Evolutionary conservation across 1,139 yeast species (phyloP).

Genomic region (Spathaspora jeffriesii): DNA sequence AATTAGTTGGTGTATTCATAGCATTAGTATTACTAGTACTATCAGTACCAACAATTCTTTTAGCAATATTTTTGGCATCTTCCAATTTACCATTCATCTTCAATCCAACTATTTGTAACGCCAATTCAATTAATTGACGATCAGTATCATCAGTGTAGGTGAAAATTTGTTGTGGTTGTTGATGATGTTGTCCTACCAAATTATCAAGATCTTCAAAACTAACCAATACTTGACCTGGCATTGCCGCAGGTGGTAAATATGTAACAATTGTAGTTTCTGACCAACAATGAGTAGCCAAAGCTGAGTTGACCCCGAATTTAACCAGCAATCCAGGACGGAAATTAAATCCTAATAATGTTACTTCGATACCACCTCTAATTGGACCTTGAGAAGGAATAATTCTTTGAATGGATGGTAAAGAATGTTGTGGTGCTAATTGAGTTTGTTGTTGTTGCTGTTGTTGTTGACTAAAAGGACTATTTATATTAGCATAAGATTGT

Average conservation of each 20-base stretch:
- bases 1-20: constrained; percentile 10
- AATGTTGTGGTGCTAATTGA: constrained; percentile 10
- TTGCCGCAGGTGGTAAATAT: constrained; percentile 85
- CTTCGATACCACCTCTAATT: constrained; percentile 92
- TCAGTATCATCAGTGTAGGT: constrained; percentile 94
- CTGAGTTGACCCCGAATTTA: constrained; percentile 81
- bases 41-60: constrained; percentile 74
- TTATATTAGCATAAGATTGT: constrained; percentile 6
- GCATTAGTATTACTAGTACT: constrained; percentile 13
- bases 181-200: constrained; percentile 21
- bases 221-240: constrained; percentile 90
- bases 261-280: constrained; percentile 93
- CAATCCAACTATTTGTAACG: constrained; percentile 90
- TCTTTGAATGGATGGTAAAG: constrained; percentile 66
- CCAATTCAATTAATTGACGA: constrained; percentile 87
- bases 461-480: constrained; percentile 7
- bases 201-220: constrained; percentile 58
- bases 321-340: constrained; percentile 82
- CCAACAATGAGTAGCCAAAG: constrained; percentile 95
- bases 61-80: constrained; percentile 89
- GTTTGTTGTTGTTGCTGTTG: constrained; percentile 12
- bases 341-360: constrained; percentile 83
- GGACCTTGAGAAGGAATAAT: constrained; percentile 97
- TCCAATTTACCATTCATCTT: constrained; percentile 94
- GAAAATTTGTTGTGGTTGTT: constrained; percentile 59